phyloP scores from a whole-genome alignment of 169 alveolate genomes.

The Prorocentrum cordatum region DNA sequence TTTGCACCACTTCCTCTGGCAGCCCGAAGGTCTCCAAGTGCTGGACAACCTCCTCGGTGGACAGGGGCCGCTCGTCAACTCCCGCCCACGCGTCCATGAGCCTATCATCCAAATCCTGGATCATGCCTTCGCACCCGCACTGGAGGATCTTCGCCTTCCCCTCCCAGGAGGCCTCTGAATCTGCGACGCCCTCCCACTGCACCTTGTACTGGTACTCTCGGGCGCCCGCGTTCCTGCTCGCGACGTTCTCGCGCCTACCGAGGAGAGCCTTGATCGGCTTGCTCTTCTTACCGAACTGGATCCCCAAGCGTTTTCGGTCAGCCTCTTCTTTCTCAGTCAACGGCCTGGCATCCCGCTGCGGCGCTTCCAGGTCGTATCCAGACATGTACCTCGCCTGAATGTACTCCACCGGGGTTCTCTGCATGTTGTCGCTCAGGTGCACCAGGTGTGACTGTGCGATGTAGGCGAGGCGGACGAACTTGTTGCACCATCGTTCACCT shows the following conservation, averaged over 20 bases:
- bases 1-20: neutral
- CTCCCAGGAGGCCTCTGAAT: too few species aligned
- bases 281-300: too few species aligned
- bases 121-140: too few species aligned
- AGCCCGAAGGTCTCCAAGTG: neutral
- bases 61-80: too few species aligned
- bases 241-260: neutral
- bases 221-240: too few species aligned
- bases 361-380: neutral
- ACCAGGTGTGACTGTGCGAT: neutral
- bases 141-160: neutral
- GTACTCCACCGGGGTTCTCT: neutral
- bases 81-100: too few species aligned
- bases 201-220: too few species aligned
- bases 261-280: neutral
- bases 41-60: neutral
- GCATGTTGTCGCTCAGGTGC: neutral
- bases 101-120: too few species aligned
- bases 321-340: too few species aligned
- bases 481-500: neutral
- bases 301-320: too few species aligned
- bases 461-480: neutral
- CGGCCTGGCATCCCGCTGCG: neutral
- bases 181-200: too few species aligned
- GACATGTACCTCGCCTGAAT: neutral